Percentiles rank a stretch among this genome's conserved stretches.
These are phyloP conservation scores for Dipteronia sinensis DNA, from an alignment of 345 rosid genomes.

Conservation along the genomic window DNA sequence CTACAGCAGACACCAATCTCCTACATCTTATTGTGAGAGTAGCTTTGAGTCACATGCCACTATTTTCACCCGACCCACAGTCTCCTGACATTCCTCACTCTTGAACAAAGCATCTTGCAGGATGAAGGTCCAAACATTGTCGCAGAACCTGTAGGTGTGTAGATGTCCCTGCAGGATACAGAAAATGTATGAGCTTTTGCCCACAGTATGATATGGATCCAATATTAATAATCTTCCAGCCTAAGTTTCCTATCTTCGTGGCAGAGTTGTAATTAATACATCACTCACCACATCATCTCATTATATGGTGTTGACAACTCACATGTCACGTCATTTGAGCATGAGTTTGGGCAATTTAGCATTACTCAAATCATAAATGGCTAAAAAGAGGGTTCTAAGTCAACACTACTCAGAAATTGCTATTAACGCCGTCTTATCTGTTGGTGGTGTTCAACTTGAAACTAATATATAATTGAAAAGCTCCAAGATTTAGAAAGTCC, in stretches of 20 bases:
- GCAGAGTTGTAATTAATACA: no score
- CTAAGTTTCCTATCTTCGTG: background rate
- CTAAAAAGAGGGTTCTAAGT: background rate
- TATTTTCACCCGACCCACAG: conserved; percentile 80
- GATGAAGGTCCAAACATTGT: conserved; percentile 99
- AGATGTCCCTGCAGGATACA: conserved; percentile 78
- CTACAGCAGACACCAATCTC: conserved; percentile 15
- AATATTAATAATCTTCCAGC: background rate
- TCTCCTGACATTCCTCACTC: conserved; percentile 64
- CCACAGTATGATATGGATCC: background rate
- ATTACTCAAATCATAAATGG: background rate
- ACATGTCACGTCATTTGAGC: no score
- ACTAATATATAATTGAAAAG: background rate
- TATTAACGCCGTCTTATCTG: no score
- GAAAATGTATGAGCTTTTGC: background rate
- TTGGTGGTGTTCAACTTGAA: no score
- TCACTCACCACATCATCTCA: no score
- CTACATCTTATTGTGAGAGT: conserved; percentile 59
- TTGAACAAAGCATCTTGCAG: conserved; percentile 73
- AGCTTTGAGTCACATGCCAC: conserved; percentile 99
- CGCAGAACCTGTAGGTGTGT: conserved; percentile 98
- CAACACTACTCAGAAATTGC: background rate
- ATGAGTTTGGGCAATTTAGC: no score
- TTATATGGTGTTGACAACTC: no score
- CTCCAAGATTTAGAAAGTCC: background rate